Base-by-base conservation (phyloP, 1,284 basidiomycete genomes). In the Cystobasidiaceae sp. region DNA sequence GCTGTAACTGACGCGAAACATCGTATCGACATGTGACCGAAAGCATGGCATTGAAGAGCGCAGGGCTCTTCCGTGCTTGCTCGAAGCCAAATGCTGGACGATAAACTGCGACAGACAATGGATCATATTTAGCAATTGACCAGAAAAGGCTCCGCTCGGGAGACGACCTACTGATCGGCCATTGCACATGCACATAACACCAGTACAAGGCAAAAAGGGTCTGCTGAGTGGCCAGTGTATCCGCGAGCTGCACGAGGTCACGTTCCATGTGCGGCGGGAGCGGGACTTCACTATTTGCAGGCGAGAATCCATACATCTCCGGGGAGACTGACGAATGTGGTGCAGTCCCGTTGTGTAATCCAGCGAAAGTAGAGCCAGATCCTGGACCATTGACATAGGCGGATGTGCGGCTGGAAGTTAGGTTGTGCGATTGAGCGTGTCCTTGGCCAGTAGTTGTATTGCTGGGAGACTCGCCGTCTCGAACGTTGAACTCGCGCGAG, bases 141-240 rank as follows among this genome's bases (percentile, higher is more conserved):
- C 5, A 21, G 28, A 27, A 17, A n/a, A 51, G 9, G 21, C 6
- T 28, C 15, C n/a, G 9, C 15, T 8, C 44, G 23, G 44, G 15
- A 46, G 15, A 46, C 30, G 7, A 15, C 49, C 6, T 33, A 51
- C 49, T 32, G 30, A 51, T 51, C 5, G 49, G 49, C 49, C 49
- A 51, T 33, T 51, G 49, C 17, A 34, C 28, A 33, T 51, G 49
- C 4, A 51, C 49, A 51, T 32, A 51, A 33, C 49, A 51, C 49
- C 49, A 51, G 21, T 51, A 51, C 3, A 51, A 19, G 28, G 28
- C 49, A 51, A 51, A 51, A 7, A 51, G 32, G 11, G 27, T 30
- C 30, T 51, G 49, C 21, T 51, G 49, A 4, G 49, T 51, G 6
- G 49, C 7, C 25, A 32, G 23, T 28, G 34, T 11, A 19, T 51